These are phyloP conservation scores for Fulvia fulva DNA, from an alignment of 2,329 filamentous ascomycete species.

Conservation along the genomic window DNA sequence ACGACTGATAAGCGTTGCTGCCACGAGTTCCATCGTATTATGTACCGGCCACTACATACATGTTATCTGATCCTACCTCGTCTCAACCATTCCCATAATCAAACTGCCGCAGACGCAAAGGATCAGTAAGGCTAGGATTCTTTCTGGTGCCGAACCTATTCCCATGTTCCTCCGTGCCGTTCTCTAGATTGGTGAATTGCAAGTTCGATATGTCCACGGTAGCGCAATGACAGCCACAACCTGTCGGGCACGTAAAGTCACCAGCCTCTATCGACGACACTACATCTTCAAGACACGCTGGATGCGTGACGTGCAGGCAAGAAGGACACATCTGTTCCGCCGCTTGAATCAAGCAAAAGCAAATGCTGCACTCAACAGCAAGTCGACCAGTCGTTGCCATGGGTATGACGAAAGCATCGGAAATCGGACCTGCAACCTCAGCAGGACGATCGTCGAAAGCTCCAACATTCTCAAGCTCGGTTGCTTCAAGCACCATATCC, in stretches of 20 bases:
- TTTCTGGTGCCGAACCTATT: conserved; percentile 11
- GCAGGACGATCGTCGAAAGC: background rate
- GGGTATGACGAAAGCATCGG: background rate
- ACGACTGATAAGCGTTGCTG: no score
- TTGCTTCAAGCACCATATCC: conserved; percentile 52
- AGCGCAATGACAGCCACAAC: conserved; percentile 31
- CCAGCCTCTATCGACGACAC: conserved; percentile 11
- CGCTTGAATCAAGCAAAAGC: conserved; percentile 23
- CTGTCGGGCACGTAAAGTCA: conserved; percentile 28
- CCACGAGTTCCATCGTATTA: no score
- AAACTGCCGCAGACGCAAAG: conserved; percentile 20
- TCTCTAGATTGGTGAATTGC: no score
- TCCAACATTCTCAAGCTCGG: conserved; percentile 56
- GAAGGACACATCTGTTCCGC: conserved; percentile 30
- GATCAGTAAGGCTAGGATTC: conserved; percentile 28
- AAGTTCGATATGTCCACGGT: conserved; percentile 8
- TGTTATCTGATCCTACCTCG: no score
- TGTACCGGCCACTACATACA: no score
- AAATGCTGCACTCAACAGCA: conserved; percentile 26
- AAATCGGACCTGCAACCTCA: background rate
- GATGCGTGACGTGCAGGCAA: conserved; percentile 30
- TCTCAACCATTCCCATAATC: no score
- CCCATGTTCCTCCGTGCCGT: background rate
- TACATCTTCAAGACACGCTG: conserved; percentile 22
- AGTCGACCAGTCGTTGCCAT: conserved; percentile 2